Base-by-base conservation (phyloP, 495 filamentous ascomycete genomes). In the Chaetomium fimeti region DNA sequence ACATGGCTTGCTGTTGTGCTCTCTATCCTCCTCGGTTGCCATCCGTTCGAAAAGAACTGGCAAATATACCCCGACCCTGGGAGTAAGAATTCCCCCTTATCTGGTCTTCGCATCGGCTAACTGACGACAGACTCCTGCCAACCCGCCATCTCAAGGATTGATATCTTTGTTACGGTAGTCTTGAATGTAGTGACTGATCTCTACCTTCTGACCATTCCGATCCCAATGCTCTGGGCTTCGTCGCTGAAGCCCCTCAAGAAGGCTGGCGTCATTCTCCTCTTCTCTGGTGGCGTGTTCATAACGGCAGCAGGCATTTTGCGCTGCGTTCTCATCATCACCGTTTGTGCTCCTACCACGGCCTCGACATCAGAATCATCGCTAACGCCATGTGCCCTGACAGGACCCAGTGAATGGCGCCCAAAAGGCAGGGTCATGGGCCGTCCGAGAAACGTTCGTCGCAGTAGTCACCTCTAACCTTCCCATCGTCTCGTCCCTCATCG, bases 61-160 rank as follows among this genome's bases (percentile, higher is more conserved):
- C 83, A 85, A 66, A 83, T 85, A 38, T 76, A 82, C 53, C 83
- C 83, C 0, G 69, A 85, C 25, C 83, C 83, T 16, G 83, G 82
- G 43, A 78, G 82, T 82, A 63, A 69, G 79, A 75, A 0, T 27
- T 5, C 16, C 16, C 9, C 3, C 5, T 6, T 11, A 24, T 42
- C n/a, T 42, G 16, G 24, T n/a, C 58, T 22, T 25, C 2, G 15
- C 3, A 36, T 28, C 16, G 13, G 36, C 57, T 64, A 3, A 60
- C n/a, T 12, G 27, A 25, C 3, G 2, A 16, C 43, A 85, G 81
- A 77, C 47, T 49, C 66, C 13, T 86, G 83, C 66, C 78, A 83
- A 58, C 79, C 80, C 13, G 81, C 80, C 18, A 77, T 83, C 11
- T 77, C 82, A 5, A 75, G 70, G 29, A 72, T 77, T 13, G 71